Evolutionary conservation across 2,329 filamentous ascomycete species (phyloP), one percentile per base, ranked within the genome.

Genomic region (Lecanicillium sp.): DNA sequence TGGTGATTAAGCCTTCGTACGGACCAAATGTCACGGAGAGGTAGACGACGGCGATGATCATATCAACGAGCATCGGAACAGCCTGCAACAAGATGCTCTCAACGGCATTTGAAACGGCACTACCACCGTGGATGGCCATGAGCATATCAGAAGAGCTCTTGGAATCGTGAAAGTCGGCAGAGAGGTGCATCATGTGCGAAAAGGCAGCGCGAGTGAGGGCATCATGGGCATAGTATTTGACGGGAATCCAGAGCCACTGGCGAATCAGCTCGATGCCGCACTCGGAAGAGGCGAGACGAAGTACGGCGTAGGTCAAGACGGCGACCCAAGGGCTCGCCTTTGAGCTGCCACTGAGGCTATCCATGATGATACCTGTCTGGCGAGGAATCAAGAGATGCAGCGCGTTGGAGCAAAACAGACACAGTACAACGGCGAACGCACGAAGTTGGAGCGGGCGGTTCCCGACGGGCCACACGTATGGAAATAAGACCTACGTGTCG

Each of bases 371-470:
- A 46, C 87, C 87, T 22, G 90, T 76, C 54, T 92, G 85, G 15
- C 84, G 74, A n/a, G 87, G 87, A 22, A 87, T 77, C 30, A 94
- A 63, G 12, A 94, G 66, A 49, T 88, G 86, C 36, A 94, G 65
- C 5, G 75, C 75, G 46, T 89, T 87, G 40, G 80, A 75, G 37
- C 70, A 65, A n/a, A 88, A 57, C 17, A 92, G 66, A 48, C 84
- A 84, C 2, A 84, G 31, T 1, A 74, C 72, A 32, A 92, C 80
- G 4, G 84, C 66, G 10, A 74, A 62, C 15, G 84, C 74, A 39
- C 80, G 79, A 14, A 84, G 56, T 55, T 92, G 85, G 14, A 92
- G 71, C 12, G 63, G 58, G 38, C 68, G 71, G 50, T 83, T 75
- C 30, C 79, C 72, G 37, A 77, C 72, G 1, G 88, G 87, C 77